These are phyloP conservation scores for Dryas drummondii DNA, from an alignment of 306 rosid species.

Conservation along the genomic window DNA sequence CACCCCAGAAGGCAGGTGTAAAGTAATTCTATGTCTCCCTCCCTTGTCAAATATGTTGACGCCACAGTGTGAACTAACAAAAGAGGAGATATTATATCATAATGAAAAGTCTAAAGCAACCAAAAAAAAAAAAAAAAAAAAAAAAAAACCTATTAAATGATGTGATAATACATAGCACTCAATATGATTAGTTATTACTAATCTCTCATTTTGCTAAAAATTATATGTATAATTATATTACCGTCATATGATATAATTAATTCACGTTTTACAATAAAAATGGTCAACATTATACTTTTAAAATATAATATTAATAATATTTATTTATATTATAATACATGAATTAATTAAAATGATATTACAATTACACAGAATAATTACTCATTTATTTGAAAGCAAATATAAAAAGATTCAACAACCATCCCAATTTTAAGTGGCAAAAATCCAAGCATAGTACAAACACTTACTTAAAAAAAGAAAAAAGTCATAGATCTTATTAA, in stretches of 20 bases:
- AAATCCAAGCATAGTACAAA: background rate
- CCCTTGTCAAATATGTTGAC: background rate
- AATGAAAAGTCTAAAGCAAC: background rate
- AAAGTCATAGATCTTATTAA: background rate
- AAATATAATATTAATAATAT: too few species aligned
- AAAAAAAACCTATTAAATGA: background rate
- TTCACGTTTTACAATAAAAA: too few species aligned
- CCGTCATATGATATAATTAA: too few species aligned
- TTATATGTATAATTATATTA: too few species aligned
- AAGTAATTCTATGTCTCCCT: background rate
- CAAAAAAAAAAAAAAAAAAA: background rate
- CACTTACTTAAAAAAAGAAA: background rate
- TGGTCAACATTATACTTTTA: too few species aligned
- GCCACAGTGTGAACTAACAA: background rate
- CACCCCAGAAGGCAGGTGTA: background rate
- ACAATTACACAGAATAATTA: too few species aligned
- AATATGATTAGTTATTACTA: too few species aligned
- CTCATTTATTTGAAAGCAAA: too few species aligned
- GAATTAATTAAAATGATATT: too few species aligned
- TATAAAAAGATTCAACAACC: background rate
- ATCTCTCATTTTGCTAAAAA: too few species aligned
- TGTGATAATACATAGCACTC: too few species aligned
- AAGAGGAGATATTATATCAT: background rate
- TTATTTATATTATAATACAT: too few species aligned
- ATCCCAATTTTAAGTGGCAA: background rate